Evolutionary conservation across 176 grass and related monocot genomes (phyloP), one percentile per base, ranked within the genome.

Genomic region (Luzula sylvatica): DNA sequence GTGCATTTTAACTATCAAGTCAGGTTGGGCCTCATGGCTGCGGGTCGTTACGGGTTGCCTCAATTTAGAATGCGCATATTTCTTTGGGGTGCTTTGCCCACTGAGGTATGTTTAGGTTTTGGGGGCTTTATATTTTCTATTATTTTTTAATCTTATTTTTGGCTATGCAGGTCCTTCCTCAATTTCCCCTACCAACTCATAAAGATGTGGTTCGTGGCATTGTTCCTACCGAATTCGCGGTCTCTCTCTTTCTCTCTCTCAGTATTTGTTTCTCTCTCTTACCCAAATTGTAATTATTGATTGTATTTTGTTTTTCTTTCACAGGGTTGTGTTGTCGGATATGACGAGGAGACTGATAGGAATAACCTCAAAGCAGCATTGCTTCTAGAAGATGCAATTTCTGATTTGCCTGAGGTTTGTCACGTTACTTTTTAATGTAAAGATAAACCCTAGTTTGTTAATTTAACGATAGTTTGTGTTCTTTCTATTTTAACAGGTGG

Each of bases 1-100:
- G 90, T 96, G 13, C 42, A 81, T 2, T 53, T 89, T 53, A 96
- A 89, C 5, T 96, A 96, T 23, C 90, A 96, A 61, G 81, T 80
- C 23, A 43, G 77, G 1, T 66, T 96, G 35, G 90, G 90, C 0
- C 75, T 89, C 46, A 76, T 96, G 77, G 77, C 59, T 11, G 90
- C 90, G 1, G 90, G 90, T 1, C 76, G 84, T 15, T 96, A 96
- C 30, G 90, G 84, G 2, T 61, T 96, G 15, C 81, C 90, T 17
- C 90, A 96, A 23, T 89, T 96, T 8, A 20, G 92, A 13, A 86
- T 82, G 81, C 70, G 85, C 1, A 81, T 55, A 1, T 89, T 96
- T 49, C 60, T 96, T 0, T 89, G 83, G 77, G 90, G 90, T 51
- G 81, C 81, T 57, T 69, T 75, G 17, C 75, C 90, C 12, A 54